These are phyloP conservation scores for Lachancea waltii DNA, from an alignment of 805 yeast species.

Conservation along the genomic window DNA sequence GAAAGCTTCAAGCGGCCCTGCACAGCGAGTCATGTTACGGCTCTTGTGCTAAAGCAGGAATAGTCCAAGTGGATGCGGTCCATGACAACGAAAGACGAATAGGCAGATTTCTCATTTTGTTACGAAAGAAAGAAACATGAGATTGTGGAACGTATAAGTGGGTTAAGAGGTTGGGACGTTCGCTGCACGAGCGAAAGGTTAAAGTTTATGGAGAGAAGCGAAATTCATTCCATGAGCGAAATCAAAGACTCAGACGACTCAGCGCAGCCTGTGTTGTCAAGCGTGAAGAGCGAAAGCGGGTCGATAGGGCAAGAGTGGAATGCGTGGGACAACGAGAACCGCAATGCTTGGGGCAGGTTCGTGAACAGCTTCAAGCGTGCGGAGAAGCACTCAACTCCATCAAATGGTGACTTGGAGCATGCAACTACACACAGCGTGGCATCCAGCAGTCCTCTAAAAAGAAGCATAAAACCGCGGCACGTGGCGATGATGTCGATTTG, in stretches of 20 bases:
- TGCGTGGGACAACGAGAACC: not conserved
- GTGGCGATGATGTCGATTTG: constrained; percentile 64
- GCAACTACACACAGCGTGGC: not conserved
- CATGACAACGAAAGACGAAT: no score
- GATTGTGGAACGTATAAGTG: no score
- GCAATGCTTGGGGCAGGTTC: constrained; percentile 10
- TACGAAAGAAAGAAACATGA: no score
- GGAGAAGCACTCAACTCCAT: constrained; percentile 5
- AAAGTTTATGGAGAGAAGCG: no score
- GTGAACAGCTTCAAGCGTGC: constrained; percentile 19
- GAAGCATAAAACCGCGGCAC: constrained; percentile 45
- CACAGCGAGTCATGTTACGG: no score
- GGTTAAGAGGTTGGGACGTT: no score
- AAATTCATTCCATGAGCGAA: not conserved
- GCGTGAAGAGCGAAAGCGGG: not conserved
- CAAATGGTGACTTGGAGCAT: not conserved
- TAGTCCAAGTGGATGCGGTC: no score
- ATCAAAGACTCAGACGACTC: not conserved
- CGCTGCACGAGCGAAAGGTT: no score
- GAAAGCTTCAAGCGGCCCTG: no score
- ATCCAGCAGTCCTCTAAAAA: not conserved
- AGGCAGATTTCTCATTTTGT: no score
- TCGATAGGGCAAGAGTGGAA: not conserved
- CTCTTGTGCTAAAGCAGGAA: no score
- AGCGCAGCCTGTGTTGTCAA: not conserved